Base-by-base conservation (phyloP, 148 eudicot genomes). In the Amaranthus palmeri region DNA sequence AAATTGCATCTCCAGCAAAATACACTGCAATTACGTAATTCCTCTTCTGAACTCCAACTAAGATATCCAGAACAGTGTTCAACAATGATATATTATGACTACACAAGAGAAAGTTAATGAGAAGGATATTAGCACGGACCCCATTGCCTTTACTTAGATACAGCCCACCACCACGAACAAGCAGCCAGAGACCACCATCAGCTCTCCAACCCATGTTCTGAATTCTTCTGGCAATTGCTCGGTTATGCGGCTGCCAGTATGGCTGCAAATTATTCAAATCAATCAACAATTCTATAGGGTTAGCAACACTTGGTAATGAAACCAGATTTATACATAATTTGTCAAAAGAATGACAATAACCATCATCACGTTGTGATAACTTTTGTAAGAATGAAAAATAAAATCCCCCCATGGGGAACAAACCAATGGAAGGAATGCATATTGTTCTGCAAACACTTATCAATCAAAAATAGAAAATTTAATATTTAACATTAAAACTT, bases 161-260 rank as follows among this genome's bases (percentile, higher is more conserved):
- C 74, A 95, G 90, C n/a, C 98, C 98, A 62, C 98, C 98, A 78
- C 98, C 98, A 67, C 98, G 96, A 25, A 85, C 98, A 67, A 95
- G 97, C 64, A 95, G 85, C 98, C 98, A 95, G 52, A 95, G 97
- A 76, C 98, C 98, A 76, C 98, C 98, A 88, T 95, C 98, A 61
- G 97, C 88, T 82, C 98, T 91, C 98, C 97, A 95, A 58, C 98
- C 98, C 93, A 95, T 95, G 81, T 83, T 95, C 63, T 95, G 98
- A 56, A 95, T 95, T 85, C 98, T 83, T 81, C 98, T 85, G 67
- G 97, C 98, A 79, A 91, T 87, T 58, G 95, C 70, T 76, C 98
- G 82, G 72, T 95, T 95, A 87, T 95, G 98, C 65, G 98, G 98
- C 86, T 95, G 97, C 98, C 98, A 95, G 76, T 78, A 95, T 65